phyloP scores from a whole-genome alignment of 768 basidiomycete species.

The Boletus rubroflammeus region DNA sequence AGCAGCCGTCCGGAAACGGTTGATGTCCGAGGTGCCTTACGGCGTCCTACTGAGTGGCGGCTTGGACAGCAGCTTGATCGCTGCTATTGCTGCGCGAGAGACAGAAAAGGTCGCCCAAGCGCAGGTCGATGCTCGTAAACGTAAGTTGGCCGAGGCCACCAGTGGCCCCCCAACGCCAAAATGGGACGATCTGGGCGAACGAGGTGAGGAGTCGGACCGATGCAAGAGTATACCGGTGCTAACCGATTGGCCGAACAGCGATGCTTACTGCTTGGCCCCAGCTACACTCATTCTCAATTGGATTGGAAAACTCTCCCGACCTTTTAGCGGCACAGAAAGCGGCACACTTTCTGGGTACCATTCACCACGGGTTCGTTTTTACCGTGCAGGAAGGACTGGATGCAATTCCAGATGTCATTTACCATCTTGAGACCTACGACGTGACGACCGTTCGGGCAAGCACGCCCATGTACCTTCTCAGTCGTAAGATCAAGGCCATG shows the following conservation, averaged over 20 bases:
- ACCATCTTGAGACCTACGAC: constrained; percentile 98
- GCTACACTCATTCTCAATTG: constrained; percentile 96
- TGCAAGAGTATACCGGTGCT: background rate
- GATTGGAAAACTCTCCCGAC: constrained; percentile 92
- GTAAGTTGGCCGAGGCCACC: constrained; percentile 47
- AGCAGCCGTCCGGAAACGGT: constrained; percentile 85
- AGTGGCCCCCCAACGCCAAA: constrained; percentile 61
- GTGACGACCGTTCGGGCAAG: constrained; percentile 97
- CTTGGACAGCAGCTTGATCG: constrained; percentile 93
- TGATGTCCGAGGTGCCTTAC: constrained; percentile 99
- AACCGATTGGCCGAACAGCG: constrained; percentile 36
- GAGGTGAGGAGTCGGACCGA: constrained; percentile 40
- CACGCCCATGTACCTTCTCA: constrained; percentile 98
- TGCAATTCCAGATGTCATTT: constrained; percentile 94
- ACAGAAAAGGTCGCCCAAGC: constrained; percentile 86
- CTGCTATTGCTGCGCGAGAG: constrained; percentile 90
- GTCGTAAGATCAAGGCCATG: constrained; percentile 98
- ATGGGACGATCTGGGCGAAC: constrained; percentile 43
- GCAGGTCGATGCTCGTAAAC: constrained; percentile 68
- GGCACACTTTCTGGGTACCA: constrained; percentile 88
- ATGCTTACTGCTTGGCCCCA: constrained; percentile 89
- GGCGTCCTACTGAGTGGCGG: constrained; percentile 96
- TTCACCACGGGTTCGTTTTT: constrained; percentile 97
- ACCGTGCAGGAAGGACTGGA: constrained; percentile 98
- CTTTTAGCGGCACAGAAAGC: constrained; percentile 91